Conservation (phyloP, 2,329 filamentous ascomycete species). For the Anthostomella pinea region DNA sequence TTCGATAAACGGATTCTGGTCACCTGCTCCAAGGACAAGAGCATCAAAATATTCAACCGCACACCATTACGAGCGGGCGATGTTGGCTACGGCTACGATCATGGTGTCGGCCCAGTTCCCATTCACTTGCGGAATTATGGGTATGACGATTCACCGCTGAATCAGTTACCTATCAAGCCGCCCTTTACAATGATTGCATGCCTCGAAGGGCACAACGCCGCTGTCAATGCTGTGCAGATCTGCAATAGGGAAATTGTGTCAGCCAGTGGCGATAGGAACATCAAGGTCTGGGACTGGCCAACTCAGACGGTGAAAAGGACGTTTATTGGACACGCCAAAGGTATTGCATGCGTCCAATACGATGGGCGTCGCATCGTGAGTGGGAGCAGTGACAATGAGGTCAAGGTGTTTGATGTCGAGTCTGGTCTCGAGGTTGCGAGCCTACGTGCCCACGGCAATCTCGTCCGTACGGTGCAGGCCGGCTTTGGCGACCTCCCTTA, state of each 20-base stretch:
- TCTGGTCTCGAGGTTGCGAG: constrained; percentile 88
- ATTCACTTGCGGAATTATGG: constrained; percentile 53
- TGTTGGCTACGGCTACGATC: constrained; percentile 47
- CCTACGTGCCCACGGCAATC: constrained; percentile 73
- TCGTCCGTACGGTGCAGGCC: constrained; percentile 93
- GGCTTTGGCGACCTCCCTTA: constrained; percentile 88
- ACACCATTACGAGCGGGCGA: constrained; percentile 61
- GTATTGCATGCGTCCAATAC: constrained; percentile 96
- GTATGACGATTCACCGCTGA: constrained; percentile 41
- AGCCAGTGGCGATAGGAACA: constrained; percentile 86
- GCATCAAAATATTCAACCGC: constrained; percentile 95
- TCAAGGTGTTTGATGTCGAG: constrained; percentile 88
- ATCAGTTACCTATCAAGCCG: constrained; percentile 52
- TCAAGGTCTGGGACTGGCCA: constrained; percentile 93
- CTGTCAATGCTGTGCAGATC: constrained; percentile 95
- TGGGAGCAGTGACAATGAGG: constrained; percentile 92
- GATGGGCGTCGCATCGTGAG: constrained; percentile 92
- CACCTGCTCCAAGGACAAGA: constrained; percentile 96
- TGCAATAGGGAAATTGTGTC: constrained; percentile 84
- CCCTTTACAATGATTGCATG: constrained; percentile 76
- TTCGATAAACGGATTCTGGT: constrained; percentile 91
- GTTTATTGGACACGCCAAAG: constrained; percentile 84
- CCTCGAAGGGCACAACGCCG: constrained; percentile 81
- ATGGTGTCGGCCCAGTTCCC: constrained; percentile 50
- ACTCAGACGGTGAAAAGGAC: constrained; percentile 73